Evolutionary conservation across 2,329 filamentous ascomycete genomes (phyloP).

Genomic region (Cordyceps militaris): DNA sequence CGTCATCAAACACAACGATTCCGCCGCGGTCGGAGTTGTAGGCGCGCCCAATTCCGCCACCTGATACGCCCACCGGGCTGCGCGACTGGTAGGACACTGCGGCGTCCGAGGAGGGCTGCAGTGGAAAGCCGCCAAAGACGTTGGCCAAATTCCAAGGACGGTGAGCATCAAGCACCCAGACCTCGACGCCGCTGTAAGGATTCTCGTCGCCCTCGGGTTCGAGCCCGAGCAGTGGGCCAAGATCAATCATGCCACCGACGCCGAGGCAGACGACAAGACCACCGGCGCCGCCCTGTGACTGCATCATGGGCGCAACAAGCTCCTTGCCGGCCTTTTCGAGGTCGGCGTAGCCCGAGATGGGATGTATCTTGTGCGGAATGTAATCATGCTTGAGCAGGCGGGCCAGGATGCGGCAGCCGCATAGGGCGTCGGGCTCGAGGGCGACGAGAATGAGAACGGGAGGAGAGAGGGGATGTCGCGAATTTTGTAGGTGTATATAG

Average conservation of each 20-base stretch:
- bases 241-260: conserved; percentile 83
- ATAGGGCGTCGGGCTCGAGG: conserved; percentile 91
- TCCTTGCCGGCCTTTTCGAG: conserved; percentile 72
- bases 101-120: conserved; percentile 44
- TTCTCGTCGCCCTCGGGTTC: conserved; percentile 55
- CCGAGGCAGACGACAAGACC: conserved; percentile 89
- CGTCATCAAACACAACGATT: conserved; percentile 91
- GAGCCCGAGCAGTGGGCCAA: conserved; percentile 72
- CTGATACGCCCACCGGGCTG: conserved; percentile 59
- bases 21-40: conserved; percentile 79
- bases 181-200: conserved; percentile 75
- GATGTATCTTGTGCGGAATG: conserved; percentile 95
- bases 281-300: conserved; percentile 72
- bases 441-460: conserved; percentile 88
- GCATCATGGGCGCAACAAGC: conserved; percentile 79
- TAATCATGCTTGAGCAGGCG: conserved; percentile 94
- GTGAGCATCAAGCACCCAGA: conserved; percentile 89
- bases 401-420: conserved; percentile 89
- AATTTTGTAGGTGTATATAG: conserved; percentile 80
- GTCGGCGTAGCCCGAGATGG: conserved; percentile 86
- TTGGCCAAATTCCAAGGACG: conserved; percentile 93
- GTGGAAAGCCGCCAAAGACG: conserved; percentile 71
- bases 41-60: conserved; percentile 61
- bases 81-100: conserved; percentile 41
- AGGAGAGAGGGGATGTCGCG: conserved; percentile 82